Evolutionary conservation across 768 basidiomycete genomes (phyloP).

Genomic region (Trametes gibbosa): DNA sequence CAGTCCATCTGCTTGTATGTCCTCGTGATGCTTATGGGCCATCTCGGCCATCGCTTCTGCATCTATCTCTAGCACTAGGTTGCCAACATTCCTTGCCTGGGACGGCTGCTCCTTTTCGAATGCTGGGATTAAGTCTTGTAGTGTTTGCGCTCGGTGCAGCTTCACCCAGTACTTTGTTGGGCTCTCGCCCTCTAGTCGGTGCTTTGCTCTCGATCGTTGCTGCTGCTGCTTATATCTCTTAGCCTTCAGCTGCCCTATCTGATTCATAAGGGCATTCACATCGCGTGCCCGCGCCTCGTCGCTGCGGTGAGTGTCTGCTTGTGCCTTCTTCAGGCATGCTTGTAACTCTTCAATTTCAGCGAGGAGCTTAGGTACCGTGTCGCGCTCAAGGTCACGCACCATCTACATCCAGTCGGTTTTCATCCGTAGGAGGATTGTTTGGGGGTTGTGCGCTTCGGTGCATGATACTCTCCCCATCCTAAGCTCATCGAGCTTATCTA

Average conservation of each 20-base stretch:
- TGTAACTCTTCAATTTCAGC: background rate
- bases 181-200: background rate
- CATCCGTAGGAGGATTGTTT: background rate
- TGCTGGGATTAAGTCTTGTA: background rate
- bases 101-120: background rate
- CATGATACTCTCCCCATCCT: background rate
- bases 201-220: background rate
- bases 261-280: background rate
- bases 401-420: background rate
- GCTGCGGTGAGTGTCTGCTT: background rate
- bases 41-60: background rate
- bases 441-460: background rate
- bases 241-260: background rate
- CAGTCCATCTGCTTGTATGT: background rate
- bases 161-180: conserved; percentile 6
- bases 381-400: background rate
- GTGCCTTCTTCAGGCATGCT: background rate
- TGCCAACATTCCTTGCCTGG: background rate
- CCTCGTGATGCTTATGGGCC: background rate
- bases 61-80: background rate
- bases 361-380: background rate
- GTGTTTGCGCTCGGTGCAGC: background rate
- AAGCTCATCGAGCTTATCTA: background rate
- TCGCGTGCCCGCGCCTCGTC: background rate
- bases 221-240: background rate